These are phyloP conservation scores for Malassezia obtusa DNA, from an alignment of 1,284 basidiomycete species.

Conservation along the genomic window DNA sequence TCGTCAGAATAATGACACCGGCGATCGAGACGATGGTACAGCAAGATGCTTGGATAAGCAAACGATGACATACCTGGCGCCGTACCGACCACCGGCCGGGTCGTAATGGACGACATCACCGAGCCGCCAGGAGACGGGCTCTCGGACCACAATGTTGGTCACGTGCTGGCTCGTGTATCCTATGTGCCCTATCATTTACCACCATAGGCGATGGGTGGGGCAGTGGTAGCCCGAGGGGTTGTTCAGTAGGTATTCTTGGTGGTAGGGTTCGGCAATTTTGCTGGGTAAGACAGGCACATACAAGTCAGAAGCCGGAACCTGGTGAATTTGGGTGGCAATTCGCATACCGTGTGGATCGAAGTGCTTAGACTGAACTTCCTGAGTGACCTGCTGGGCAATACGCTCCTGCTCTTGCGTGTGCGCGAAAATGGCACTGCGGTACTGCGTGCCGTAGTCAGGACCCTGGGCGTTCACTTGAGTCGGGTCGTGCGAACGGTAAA, in stretches of 20 bases:
- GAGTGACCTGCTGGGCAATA: conserved; percentile 68
- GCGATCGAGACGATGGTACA: conserved; percentile 54
- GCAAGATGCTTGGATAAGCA: conserved; percentile 50
- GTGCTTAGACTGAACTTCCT: conserved; percentile 74
- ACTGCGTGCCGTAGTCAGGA: conserved; percentile 54
- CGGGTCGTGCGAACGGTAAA: conserved; percentile 75
- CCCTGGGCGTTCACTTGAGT: conserved; percentile 55
- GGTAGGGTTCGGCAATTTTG: conserved; percentile 40
- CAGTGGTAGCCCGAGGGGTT: conserved; percentile 41
- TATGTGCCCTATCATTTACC: conserved; percentile 5
- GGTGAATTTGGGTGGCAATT: conserved; percentile 59
- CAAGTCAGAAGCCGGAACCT: conserved; percentile 17
- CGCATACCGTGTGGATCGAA: conserved; percentile 58
- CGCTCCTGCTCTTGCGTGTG: conserved; percentile 65
- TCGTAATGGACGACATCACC: conserved; percentile 17
- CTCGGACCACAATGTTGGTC: background rate
- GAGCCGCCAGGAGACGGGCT: background rate
- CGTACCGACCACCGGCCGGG: conserved; percentile 30
- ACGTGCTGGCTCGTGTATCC: background rate
- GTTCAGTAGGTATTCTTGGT: conserved; percentile 43
- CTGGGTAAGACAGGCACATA: conserved; percentile 6
- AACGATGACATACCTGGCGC: conserved; percentile 22
- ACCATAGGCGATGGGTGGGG: conserved; percentile 26
- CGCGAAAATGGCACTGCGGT: conserved; percentile 85
- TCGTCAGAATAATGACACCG: conserved; percentile 53